These are phyloP conservation scores for Colletotrichum sp. DNA, from an alignment of 2,329 filamentous ascomycete species.

Conservation along the genomic window DNA sequence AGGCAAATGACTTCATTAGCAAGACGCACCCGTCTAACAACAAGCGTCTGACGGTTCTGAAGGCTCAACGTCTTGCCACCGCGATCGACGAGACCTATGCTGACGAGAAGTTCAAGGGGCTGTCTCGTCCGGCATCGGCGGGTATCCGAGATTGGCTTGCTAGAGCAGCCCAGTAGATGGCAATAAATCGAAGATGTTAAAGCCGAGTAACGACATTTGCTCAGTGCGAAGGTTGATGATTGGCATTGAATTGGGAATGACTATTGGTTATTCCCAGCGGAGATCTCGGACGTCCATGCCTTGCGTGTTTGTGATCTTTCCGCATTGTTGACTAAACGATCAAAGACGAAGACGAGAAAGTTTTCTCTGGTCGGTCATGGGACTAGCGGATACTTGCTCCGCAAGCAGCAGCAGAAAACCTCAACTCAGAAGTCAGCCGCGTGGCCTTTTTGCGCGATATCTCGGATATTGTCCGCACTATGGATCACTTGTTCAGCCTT, in stretches of 20 bases:
- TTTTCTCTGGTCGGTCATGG: not conserved
- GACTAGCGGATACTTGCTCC: not conserved
- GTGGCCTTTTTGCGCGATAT: not conserved
- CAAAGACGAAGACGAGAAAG: not conserved
- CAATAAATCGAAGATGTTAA: not conserved
- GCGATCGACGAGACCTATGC: constrained; percentile 33
- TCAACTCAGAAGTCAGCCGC: not conserved
- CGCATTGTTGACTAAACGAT: not conserved
- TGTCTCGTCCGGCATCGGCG: constrained; percentile 27
- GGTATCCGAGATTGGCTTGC: constrained; percentile 34
- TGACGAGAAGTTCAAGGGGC: constrained; percentile 24
- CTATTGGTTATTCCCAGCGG: not conserved
- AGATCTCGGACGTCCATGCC: not conserved
- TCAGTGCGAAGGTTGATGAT: not conserved
- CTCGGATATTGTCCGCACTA: not conserved
- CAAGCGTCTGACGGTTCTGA: constrained; percentile 24
- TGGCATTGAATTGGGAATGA: not conserved
- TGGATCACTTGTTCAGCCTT: not conserved
- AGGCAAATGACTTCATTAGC: constrained; percentile 25
- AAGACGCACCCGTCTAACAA: constrained; percentile 1
- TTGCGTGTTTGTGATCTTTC: not conserved
- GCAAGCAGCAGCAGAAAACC: not conserved
- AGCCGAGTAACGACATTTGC: not conserved
- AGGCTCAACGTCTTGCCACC: constrained; percentile 27
- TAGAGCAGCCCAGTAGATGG: not conserved